Evolutionary conservation across 2,329 filamentous ascomycete species (phyloP).

Genomic region (Pseudogymnoascus sp.): DNA sequence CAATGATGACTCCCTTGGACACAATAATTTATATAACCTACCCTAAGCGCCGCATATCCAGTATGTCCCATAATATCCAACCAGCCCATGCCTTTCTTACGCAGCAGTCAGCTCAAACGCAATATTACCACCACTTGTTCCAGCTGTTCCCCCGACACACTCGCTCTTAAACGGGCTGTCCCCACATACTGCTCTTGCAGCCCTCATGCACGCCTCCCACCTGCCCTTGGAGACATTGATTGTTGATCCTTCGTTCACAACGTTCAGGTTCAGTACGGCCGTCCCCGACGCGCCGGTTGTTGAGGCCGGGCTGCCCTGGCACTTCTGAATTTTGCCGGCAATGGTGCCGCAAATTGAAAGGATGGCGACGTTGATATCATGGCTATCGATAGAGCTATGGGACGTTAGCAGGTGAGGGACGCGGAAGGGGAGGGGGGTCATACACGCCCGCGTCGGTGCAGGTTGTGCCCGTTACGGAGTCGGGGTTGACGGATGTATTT

Average conservation of each 20-base stretch:
- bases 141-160: conserved; percentile 19
- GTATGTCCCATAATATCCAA: not conserved
- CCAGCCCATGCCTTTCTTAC: not conserved
- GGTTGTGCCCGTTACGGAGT: conserved; percentile 28
- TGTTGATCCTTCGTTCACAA: conserved; percentile 36
- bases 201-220: conserved; percentile 48
- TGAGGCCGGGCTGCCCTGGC: conserved; percentile 36
- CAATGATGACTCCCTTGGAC: not conserved
- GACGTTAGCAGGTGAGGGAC: not conserved
- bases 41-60: not conserved
- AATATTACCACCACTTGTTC: conserved; percentile 21
- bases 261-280: conserved; percentile 40
- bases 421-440: not conserved
- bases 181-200: conserved; percentile 31
- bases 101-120: conserved; percentile 17
- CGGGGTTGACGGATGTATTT: conserved; percentile 23
- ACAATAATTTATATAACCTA: not conserved
- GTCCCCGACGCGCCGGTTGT: conserved; percentile 41
- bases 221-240: conserved; percentile 46
- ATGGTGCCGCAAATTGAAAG: conserved; percentile 44
- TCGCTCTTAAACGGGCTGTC: conserved; percentile 20
- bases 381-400: conserved; percentile 21
- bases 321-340: conserved; percentile 38
- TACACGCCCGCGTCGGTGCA: conserved; percentile 28
- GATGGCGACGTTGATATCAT: conserved; percentile 43